Conservation (phyloP, 2,329 filamentous ascomycete genomes). For the Thielaviopsis populi region DNA sequence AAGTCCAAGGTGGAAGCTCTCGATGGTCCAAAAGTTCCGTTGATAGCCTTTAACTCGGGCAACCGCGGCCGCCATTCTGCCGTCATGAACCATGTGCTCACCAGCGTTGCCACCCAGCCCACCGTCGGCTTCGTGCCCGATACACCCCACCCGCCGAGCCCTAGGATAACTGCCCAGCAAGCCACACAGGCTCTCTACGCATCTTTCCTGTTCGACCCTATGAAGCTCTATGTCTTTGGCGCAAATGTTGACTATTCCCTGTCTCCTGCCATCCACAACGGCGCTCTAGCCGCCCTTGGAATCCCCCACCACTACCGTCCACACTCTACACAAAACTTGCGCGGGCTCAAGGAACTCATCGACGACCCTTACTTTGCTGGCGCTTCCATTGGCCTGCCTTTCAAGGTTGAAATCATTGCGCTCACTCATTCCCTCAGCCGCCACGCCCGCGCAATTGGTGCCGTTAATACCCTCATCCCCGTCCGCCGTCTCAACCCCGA, state of each 20-base stretch:
- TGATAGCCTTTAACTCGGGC: conserved; percentile 53
- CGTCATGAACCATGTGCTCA: conserved; percentile 48
- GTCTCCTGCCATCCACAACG: conserved; percentile 64
- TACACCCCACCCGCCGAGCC: conserved; percentile 12
- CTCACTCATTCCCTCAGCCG: conserved; percentile 54
- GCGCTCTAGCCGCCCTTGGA: conserved; percentile 50
- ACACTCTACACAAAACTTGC: conserved; percentile 45
- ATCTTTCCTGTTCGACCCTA: conserved; percentile 50
- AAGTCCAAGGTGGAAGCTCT: conserved; percentile 33
- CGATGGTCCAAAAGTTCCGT: conserved; percentile 31
- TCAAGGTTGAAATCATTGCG: conserved; percentile 58
- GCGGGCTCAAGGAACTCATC: conserved; percentile 48
- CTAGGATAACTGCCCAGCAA: conserved; percentile 42
- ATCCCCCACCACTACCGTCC: conserved; percentile 55
- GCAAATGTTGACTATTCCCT: conserved; percentile 56
- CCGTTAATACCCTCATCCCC: conserved; percentile 62
- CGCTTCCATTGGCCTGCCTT: conserved; percentile 55
- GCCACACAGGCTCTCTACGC: conserved; percentile 51
- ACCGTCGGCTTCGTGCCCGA: conserved; percentile 23
- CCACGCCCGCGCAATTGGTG: conserved; percentile 60
- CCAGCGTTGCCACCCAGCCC: conserved; percentile 9
- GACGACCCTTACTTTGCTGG: conserved; percentile 55
- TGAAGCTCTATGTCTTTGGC: conserved; percentile 63
- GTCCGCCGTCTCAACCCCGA: conserved; percentile 45
- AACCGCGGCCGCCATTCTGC: conserved; percentile 46